phyloP scores from a whole-genome alignment of 2,329 filamentous ascomycete genomes.

The Hypoxylon sp. region DNA sequence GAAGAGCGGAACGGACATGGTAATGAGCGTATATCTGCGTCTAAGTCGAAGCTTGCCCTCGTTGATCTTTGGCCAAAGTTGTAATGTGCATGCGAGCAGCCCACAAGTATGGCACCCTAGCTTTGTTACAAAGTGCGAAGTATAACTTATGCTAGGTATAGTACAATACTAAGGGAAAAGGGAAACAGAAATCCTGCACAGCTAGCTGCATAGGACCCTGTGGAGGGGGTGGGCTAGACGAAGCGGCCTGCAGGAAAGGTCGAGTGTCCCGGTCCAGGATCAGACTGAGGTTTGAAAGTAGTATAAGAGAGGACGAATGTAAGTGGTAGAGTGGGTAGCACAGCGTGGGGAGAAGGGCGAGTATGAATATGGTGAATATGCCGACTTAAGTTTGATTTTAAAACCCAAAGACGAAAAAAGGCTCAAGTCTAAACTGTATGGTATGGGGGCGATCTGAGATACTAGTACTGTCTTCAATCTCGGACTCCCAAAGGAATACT shows the following conservation, averaged over 20 bases:
- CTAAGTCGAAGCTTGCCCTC: slow-evolving; percentile 41
- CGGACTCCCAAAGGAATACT: slow-evolving; percentile 38
- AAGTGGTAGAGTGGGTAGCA: slow-evolving; percentile 37
- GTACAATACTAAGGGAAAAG: slow-evolving; percentile 24
- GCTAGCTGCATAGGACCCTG: slow-evolving; percentile 43
- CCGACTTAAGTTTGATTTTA: slow-evolving; percentile 20
- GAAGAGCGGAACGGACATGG: slow-evolving; percentile 22
- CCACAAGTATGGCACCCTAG: slow-evolving; percentile 41
- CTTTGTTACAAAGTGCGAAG: slow-evolving; percentile 34
- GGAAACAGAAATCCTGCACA: slow-evolving; percentile 26
- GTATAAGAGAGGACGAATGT: slow-evolving; percentile 10
- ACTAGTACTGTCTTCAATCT: slow-evolving; percentile 25
- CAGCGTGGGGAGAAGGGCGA: slow-evolving; percentile 22
- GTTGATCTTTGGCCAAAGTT: slow-evolving; percentile 46
- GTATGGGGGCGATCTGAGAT: slow-evolving; percentile 34
- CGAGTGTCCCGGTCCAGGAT: slow-evolving; percentile 42
- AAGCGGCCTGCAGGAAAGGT: slow-evolving; percentile 46
- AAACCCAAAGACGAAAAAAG: slow-evolving; percentile 23
- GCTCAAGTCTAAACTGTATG: slow-evolving; percentile 8
- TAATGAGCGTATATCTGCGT: slow-evolving; percentile 31
- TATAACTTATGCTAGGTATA: slow-evolving; percentile 28
- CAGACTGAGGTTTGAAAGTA: slow-evolving; percentile 43
- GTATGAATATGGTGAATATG: slow-evolving; percentile 5
- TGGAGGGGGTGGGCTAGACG: slow-evolving; percentile 38
- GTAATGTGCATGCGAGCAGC: slow-evolving; percentile 46